These are phyloP conservation scores for Syzygium syzygioides DNA, from an alignment of 441 rosid genomes.

Conservation along the genomic window DNA sequence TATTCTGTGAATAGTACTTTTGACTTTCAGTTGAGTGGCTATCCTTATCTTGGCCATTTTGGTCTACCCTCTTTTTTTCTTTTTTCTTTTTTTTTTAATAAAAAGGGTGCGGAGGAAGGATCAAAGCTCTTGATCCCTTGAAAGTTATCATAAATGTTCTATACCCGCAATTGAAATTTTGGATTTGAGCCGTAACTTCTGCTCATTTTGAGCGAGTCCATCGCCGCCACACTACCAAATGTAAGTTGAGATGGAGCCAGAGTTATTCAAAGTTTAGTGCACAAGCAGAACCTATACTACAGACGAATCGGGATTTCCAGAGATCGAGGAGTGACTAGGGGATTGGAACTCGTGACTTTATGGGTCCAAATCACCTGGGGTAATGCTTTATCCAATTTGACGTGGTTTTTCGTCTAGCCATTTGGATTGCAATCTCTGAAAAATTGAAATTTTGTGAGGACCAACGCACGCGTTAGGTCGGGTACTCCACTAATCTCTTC, in stretches of 20 bases:
- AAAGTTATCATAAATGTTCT: background rate
- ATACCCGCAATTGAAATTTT: background rate
- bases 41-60: background rate
- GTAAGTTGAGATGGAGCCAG: background rate
- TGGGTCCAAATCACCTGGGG: background rate
- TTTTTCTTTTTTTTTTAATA: background rate
- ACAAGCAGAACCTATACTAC: background rate
- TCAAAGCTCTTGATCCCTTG: background rate
- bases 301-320: background rate
- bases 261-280: background rate
- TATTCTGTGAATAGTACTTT: background rate
- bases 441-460: background rate
- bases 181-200: background rate
- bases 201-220: background rate
- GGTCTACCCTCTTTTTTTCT: background rate
- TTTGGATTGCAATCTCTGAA: background rate
- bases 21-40: background rate
- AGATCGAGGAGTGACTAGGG: background rate
- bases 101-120: background rate
- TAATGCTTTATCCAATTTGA: background rate
- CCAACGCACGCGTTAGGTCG: background rate
- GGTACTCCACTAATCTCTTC: no score
- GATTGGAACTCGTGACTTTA: background rate
- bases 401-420: background rate
- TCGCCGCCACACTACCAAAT: background rate